phyloP scores from a whole-genome alignment of 306 rosid genomes.

The Cicer bijugum region DNA sequence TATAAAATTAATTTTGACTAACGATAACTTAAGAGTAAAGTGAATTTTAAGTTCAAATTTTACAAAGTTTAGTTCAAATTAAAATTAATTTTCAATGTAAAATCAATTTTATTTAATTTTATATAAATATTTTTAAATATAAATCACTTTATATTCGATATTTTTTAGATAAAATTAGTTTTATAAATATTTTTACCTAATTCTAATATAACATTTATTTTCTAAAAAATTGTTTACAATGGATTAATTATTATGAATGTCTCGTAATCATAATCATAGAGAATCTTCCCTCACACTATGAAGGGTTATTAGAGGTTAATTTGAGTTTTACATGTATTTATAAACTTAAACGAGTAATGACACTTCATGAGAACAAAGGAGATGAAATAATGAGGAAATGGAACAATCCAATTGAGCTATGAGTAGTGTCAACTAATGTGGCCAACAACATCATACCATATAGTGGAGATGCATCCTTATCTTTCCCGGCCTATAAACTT shows the following conservation, averaged over 20 bases:
- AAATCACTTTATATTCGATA: no score
- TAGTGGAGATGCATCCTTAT: slow-evolving; percentile 62
- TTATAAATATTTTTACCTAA: no score
- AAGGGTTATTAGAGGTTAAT: slow-evolving; percentile 14
- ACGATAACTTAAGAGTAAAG: no score
- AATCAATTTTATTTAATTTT: no score
- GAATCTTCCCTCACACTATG: not conserved
- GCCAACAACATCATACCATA: slow-evolving; percentile 76
- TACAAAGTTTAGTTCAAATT: no score
- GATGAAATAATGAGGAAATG: not conserved
- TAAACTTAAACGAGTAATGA: slow-evolving; percentile 9
- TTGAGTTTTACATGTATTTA: slow-evolving; percentile 35
- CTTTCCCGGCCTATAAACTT: slow-evolving; percentile 46
- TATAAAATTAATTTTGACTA: no score
- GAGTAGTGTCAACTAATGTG: slow-evolving; percentile 65
- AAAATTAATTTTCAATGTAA: no score
- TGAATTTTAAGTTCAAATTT: no score
- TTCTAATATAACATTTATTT: no score
- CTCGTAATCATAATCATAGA: not conserved
- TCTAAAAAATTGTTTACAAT: no score
- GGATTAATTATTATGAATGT: not conserved
- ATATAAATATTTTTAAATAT: no score
- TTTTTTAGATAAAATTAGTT: no score
- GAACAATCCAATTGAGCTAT: slow-evolving; percentile 49
- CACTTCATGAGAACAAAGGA: not conserved